A percentile compares a stretch with the other conserved stretches of the same genome.
Conservation (phyloP, 345 rosid genomes). For the Acer campestre region DNA sequence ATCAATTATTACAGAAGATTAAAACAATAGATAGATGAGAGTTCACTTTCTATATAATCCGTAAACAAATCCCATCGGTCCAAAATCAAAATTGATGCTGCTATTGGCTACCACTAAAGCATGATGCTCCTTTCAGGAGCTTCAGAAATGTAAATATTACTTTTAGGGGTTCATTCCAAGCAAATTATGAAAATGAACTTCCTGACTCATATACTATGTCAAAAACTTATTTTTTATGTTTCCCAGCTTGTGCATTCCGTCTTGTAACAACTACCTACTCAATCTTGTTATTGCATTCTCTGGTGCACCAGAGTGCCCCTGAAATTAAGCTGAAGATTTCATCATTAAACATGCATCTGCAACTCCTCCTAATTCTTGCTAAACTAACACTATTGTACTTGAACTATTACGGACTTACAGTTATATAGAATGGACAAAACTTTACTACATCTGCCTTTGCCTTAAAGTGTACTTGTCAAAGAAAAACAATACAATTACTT, state of each 20-base stretch:
- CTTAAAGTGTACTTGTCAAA: background rate
- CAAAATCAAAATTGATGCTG: background rate
- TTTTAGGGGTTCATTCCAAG: background rate
- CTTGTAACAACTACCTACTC: background rate
- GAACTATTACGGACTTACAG: background rate
- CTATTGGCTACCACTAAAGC: background rate
- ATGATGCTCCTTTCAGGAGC: background rate
- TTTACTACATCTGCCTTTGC: background rate
- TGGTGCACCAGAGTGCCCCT: background rate
- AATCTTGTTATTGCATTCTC: background rate
- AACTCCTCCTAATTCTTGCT: background rate
- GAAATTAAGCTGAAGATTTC: background rate
- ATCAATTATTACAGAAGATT: conserved; percentile 1
- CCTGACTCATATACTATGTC: background rate
- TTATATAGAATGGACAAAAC: background rate
- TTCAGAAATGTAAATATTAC: background rate
- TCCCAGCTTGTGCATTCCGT: background rate
- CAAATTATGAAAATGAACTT: background rate
- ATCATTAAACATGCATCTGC: background rate
- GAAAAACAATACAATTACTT: background rate
- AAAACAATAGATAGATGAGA: background rate
- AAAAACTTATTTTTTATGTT: background rate
- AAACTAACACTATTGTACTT: background rate
- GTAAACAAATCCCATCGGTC: background rate
- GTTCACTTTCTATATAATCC: background rate